Base-by-base conservation (phyloP, 345 rosid genomes). In the Erucastrum elatum region DNA sequence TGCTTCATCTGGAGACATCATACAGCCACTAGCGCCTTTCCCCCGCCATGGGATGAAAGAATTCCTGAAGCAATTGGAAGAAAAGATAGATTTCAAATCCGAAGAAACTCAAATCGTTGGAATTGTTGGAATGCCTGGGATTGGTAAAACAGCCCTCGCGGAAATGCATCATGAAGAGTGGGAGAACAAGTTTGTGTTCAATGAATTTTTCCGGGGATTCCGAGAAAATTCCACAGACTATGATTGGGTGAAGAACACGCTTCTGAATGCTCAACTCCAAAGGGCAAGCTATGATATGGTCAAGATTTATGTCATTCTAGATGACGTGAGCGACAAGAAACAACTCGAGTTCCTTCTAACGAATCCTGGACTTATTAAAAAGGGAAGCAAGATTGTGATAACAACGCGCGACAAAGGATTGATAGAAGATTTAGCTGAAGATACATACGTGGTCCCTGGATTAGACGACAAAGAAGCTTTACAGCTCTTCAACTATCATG, bases 91-190 rank as follows among this genome's bases (percentile, higher is more conserved):
- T 25, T 6, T 11, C 25, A 8, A 11, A 0, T 9, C 16, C 64
- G 2, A 0, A 0, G 46, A 17, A 34, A 56, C 65, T 34, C 65
- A 37, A 9, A 31, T 70, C 17, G 17, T 70, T 53, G 74, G 74
- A 4, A 55, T 70, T 34, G 65, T 70, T 55, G 74, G 74, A 12
- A 70, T 70, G 74, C 65, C 74, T 31, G 74, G 74, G 49, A 39
- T 11, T 5, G 70, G 70, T 66, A 66, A 66, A 66, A 66, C 53
- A 0, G 12, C 8, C 21, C 70, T 66, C 2, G 74, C 74, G 4
- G 13, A 34, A 1, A 44, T 44, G 12, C 37, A 34, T 34, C 37
- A 34, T 34, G 7, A 34, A 34, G 7, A 5, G 37, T 34, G 37
- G 37, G 7, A 1, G 13, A 5, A 33, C 0, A 34, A 0, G 44